Conservation (phyloP, 345 rosid genomes). For the Bretschneidera sinensis region DNA sequence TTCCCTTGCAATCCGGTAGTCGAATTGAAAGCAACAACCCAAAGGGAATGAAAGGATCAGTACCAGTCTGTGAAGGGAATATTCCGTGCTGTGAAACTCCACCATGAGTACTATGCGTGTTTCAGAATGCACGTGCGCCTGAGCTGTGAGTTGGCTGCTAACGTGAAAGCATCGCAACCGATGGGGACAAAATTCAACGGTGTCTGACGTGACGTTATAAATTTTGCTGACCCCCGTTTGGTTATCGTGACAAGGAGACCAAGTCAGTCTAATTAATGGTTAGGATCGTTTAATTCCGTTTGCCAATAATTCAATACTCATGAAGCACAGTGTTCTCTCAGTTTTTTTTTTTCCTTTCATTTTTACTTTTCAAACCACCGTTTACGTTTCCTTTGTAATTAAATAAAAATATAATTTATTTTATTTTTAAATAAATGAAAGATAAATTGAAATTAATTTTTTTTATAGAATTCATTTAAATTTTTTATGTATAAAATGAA, state of each 20-base stretch:
- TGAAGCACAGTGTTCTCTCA: neutral
- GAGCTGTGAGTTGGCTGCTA: slow-evolving; percentile 35
- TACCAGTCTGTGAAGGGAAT: slow-evolving; percentile 3
- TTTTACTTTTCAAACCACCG: too few relatives aligned
- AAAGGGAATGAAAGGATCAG: slow-evolving; percentile 8
- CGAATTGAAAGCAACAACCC: neutral
- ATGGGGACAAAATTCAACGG: slow-evolving; percentile 48
- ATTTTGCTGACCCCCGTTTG: slow-evolving; percentile 26
- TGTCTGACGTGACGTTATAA: slow-evolving; percentile 35
- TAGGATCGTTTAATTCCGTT: slow-evolving; percentile 15
- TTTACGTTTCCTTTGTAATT: slow-evolving; percentile 8
- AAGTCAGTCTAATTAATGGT: slow-evolving; percentile 16
- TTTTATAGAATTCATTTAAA: too few relatives aligned
- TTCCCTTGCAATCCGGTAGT: neutral
- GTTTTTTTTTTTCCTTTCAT: too few relatives aligned
- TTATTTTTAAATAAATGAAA: too few relatives aligned
- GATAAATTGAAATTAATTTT: too few relatives aligned
- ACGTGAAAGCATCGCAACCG: slow-evolving; percentile 32
- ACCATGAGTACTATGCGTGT: slow-evolving; percentile 25
- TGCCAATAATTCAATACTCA: neutral
- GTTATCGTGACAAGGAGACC: slow-evolving; percentile 8
- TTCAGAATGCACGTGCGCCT: slow-evolving; percentile 38
- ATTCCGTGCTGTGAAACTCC: slow-evolving; percentile 31
- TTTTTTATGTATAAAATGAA: too few relatives aligned
- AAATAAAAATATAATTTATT: too few relatives aligned